Base-by-base conservation (phyloP, 2,329 filamentous ascomycete genomes). In the Hymenoscyphus occultus region DNA sequence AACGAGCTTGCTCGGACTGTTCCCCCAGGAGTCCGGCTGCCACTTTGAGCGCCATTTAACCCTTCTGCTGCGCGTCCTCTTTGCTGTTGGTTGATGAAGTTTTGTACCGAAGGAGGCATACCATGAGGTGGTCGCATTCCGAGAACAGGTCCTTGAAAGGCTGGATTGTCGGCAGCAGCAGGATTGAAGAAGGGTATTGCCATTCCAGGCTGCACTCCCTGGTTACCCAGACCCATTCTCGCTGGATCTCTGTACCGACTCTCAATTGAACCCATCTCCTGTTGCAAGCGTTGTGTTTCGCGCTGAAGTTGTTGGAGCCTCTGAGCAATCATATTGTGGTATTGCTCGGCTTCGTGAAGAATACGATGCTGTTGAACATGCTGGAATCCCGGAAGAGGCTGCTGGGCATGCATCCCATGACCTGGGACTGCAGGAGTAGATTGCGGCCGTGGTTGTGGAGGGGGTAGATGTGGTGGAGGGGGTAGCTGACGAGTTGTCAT, bases 301-400 rank as follows among this genome's bases (percentile, higher is more conserved):
- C 79, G 76, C 66, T 82, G 81, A n/a, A 82, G 72, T 56, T 81
- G 80, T 28, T 75, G 78, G 66, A 83, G 71, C 74, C 82, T 81
- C 56, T 79, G 78, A 28, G 77, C 77, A 60, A 71, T 70, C 12
- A 71, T 40, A 61, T 68, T 69, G 31, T 71, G 65, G 28, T 66
- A 58, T 0, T 69, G 67, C 16, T 71, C 67, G 2, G 67, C 61
- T 40, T 71, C 68, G 28, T 70, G 66, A 51, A 70, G 54, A 10
- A 67, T 48, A 31, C 70, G 68, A 58, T 71, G 66, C n/a, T 73
- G 73, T 39, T 71, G 69, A 28, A 67, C 57, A 59, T 71, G 68
- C 61, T 73, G 73, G 57, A 70, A 69, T 14, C 68, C 70, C 28
- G 69, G 70, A 13, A 73, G 63, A 51, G 66, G 64, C 39, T 74